Percentiles rank a stretch among this genome's conserved stretches.
These are phyloP conservation scores for Crithidia fasciculata DNA, from an alignment of 208 protist genomes.

Conservation along the genomic window DNA sequence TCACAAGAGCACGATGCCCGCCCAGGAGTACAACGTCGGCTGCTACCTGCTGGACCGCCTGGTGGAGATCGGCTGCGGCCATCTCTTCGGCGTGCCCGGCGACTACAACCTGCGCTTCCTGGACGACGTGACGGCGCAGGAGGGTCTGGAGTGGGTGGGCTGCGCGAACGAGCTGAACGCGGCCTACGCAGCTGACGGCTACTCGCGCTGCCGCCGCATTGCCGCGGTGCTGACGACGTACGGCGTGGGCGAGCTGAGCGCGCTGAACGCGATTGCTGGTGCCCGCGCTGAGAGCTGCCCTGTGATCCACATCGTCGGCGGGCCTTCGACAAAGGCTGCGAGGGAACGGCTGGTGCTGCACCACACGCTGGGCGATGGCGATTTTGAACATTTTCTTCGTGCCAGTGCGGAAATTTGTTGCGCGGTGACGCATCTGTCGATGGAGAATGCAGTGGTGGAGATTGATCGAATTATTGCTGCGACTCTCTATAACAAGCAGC, in stretches of 20 bases:
- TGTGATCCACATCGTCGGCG: slow-evolving; percentile 48
- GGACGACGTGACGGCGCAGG: slow-evolving; percentile 40
- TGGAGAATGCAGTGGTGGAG: slow-evolving; percentile 31
- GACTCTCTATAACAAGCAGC: slow-evolving; percentile 31
- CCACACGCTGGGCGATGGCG: slow-evolving; percentile 46
- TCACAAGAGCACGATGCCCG: slow-evolving; percentile 23
- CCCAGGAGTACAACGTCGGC: slow-evolving; percentile 44
- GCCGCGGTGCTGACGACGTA: slow-evolving; percentile 57
- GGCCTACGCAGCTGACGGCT: slow-evolving; percentile 57
- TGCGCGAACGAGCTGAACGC: slow-evolving; percentile 64
- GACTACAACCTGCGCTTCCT: slow-evolving; percentile 66
- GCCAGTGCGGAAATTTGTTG: slow-evolving; percentile 41
- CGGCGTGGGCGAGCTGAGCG: slow-evolving; percentile 58
- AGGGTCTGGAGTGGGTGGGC: slow-evolving; percentile 46
- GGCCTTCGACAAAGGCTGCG: slow-evolving; percentile 31
- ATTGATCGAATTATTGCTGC: slow-evolving; percentile 43
- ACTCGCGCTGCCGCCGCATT: slow-evolving; percentile 50
- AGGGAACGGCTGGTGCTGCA: slow-evolving; percentile 32
- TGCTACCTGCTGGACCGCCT: slow-evolving; percentile 57
- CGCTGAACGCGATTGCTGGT: slow-evolving; percentile 49
- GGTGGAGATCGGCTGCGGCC: slow-evolving; percentile 32
- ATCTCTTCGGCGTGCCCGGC: slow-evolving; percentile 58
- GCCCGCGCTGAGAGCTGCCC: slow-evolving; percentile 38
- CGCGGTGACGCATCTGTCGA: slow-evolving; percentile 7
- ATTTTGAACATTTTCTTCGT: slow-evolving; percentile 35